These are phyloP conservation scores for Wickerhamiella lipophila DNA, from an alignment of 805 yeast genomes.

Conservation along the genomic window DNA sequence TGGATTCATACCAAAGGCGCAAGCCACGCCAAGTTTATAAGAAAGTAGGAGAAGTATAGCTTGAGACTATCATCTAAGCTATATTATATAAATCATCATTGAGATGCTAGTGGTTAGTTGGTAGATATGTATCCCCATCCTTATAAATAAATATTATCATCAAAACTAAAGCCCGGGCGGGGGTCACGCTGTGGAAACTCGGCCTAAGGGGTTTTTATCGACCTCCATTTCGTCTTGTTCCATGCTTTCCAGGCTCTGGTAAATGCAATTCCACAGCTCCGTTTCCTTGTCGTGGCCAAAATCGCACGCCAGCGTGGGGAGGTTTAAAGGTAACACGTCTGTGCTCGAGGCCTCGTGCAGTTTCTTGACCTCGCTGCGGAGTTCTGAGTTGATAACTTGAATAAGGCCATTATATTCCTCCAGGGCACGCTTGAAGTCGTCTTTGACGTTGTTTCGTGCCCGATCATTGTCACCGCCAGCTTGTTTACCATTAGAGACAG, in stretches of 20 bases:
- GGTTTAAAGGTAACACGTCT: conserved; percentile 50
- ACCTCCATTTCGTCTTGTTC: conserved; percentile 16
- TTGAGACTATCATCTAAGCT: too few relatives aligned
- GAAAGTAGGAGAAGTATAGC: too few relatives aligned
- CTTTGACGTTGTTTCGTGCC: conserved; percentile 22
- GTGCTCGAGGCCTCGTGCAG: conserved; percentile 40
- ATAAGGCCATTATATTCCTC: conserved; percentile 40
- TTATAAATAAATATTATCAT: not conserved
- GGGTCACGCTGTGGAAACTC: not conserved
- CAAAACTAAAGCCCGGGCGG: not conserved
- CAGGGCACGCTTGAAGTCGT: conserved; percentile 35
- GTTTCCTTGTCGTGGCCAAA: conserved; percentile 95
- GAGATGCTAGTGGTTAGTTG: not conserved
- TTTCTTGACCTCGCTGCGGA: conserved; percentile 53
- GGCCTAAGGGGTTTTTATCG: not conserved
- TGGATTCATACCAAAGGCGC: not conserved
- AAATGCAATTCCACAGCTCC: conserved; percentile 90
- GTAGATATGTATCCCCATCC: not conserved
- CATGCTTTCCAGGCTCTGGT: conserved; percentile 90
- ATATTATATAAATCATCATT: too few relatives aligned
- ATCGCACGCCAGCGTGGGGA: conserved; percentile 54
- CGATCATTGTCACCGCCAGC: conserved; percentile 14
- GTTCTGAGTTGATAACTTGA: conserved; percentile 43
- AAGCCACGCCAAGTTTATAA: too few relatives aligned
- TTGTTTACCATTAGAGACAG: conserved; percentile 24